These are phyloP conservation scores for Talaromyces sp. DNA, from an alignment of 2,329 filamentous ascomycete genomes.

Conservation along the genomic window DNA sequence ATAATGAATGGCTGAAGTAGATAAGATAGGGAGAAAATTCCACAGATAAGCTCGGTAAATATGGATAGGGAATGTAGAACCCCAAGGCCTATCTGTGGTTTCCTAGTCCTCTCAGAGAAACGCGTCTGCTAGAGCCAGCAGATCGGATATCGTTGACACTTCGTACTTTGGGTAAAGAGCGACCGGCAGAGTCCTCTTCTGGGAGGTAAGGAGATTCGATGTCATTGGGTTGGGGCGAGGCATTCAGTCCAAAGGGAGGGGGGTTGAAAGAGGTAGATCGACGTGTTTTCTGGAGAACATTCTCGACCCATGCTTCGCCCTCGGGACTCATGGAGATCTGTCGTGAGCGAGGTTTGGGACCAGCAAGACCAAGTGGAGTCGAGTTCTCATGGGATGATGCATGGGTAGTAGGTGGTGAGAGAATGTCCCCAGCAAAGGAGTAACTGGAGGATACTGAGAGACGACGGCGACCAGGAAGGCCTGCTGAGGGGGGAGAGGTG, in stretches of 20 bases:
- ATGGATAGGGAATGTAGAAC: background rate
- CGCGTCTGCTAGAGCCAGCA: conserved; percentile 40
- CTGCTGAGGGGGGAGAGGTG: conserved; percentile 31
- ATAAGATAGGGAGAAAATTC: background rate
- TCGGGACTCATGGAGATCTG: conserved; percentile 47
- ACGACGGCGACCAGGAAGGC: conserved; percentile 29
- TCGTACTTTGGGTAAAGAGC: conserved; percentile 33
- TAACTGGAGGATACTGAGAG: conserved; percentile 43
- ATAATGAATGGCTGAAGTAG: background rate
- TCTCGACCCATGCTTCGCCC: conserved; percentile 52
- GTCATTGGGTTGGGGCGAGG: conserved; percentile 9
- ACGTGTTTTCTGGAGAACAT: conserved; percentile 49
- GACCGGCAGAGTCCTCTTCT: conserved; percentile 10
- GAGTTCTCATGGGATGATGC: conserved; percentile 24
- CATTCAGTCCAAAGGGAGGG: conserved; percentile 26
- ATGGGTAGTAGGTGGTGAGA: conserved; percentile 27
- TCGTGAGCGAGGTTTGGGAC: conserved; percentile 45
- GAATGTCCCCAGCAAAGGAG: conserved; percentile 32
- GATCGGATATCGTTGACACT: conserved; percentile 46
- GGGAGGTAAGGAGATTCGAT: conserved; percentile 18
- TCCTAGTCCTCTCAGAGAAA: conserved; percentile 41
- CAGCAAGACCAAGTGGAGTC: conserved; percentile 49
- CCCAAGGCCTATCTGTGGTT: conserved; percentile 21
- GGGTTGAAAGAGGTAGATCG: conserved; percentile 38
- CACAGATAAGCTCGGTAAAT: background rate